phyloP scores from a whole-genome alignment of 225 moss, liverwort and hornwort species.

The Neckera pumila region DNA sequence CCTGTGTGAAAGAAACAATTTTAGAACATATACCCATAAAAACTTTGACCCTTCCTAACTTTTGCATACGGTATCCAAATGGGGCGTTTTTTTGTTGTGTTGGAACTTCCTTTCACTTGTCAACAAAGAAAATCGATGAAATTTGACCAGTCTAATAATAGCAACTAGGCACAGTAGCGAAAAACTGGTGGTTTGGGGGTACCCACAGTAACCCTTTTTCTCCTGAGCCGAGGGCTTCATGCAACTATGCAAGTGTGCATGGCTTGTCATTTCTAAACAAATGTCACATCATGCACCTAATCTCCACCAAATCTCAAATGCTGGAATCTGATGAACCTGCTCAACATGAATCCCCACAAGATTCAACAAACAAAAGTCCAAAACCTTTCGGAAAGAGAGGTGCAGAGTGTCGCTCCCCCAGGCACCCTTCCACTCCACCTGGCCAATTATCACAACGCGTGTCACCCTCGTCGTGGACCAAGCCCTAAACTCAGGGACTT shows the following conservation, averaged over 20 bases:
- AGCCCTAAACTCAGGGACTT: neutral
- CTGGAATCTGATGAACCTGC: neutral
- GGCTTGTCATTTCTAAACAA: neutral
- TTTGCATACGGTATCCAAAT: rapidly evolving
- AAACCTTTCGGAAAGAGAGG: neutral
- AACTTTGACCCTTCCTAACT: too few relatives aligned
- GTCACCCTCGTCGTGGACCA: neutral
- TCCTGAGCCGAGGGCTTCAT: neutral
- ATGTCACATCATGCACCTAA: neutral
- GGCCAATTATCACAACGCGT: neutral
- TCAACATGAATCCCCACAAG: neutral
- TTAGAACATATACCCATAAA: too few relatives aligned
- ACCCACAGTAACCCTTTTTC: too few relatives aligned
- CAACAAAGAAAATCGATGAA: too few relatives aligned
- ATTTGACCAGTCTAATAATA: too few relatives aligned
- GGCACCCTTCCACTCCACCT: neutral
- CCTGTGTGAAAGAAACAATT: too few relatives aligned
- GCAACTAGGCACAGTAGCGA: too few relatives aligned
- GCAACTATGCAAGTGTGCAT: too few relatives aligned
- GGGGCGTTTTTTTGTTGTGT: rapidly evolving
- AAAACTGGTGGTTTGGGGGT: too few relatives aligned
- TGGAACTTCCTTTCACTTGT: too few relatives aligned
- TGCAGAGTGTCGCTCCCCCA: neutral
- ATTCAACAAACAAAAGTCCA: neutral
- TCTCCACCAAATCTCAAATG: neutral